A percentile compares a stretch with the other conserved stretches of the same genome.
These are phyloP conservation scores for Pharus latifolius DNA, from an alignment of 176 grass and related monocot species.

Conservation along the genomic window DNA sequence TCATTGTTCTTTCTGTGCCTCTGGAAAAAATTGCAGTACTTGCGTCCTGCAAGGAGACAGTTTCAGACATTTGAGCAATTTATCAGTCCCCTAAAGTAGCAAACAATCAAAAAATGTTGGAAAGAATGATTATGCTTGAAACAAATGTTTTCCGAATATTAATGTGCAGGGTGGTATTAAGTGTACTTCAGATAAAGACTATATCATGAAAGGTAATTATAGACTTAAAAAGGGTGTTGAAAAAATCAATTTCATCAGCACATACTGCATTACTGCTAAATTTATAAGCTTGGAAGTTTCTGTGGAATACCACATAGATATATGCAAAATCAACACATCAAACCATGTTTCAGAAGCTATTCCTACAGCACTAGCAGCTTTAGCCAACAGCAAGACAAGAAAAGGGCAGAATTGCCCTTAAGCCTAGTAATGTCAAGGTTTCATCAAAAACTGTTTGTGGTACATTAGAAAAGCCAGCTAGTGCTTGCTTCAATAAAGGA, in stretches of 20 bases:
- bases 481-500: neutral
- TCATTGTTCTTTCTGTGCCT: constrained; percentile 52
- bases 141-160: neutral
- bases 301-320: too few species aligned
- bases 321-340: neutral
- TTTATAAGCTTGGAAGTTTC: too few species aligned
- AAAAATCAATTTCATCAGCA: neutral
- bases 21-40: constrained; percentile 51
- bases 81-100: neutral
- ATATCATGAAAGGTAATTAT: neutral
- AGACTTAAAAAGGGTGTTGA: neutral
- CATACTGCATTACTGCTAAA: neutral
- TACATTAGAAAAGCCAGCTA: neutral
- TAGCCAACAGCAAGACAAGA: neutral
- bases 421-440: neutral
- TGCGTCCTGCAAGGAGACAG: constrained; percentile 40
- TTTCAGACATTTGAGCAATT: constrained; percentile 3
- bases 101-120: neutral
- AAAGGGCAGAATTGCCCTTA: neutral
- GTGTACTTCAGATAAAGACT: neutral
- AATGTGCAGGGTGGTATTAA: neutral
- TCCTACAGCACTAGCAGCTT: neutral
- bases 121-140: neutral
- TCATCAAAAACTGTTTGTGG: neutral
- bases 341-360: neutral